Evolutionary conservation across 2,329 filamentous ascomycete species (phyloP).

Genomic region (Diaporthe aspalathi): DNA sequence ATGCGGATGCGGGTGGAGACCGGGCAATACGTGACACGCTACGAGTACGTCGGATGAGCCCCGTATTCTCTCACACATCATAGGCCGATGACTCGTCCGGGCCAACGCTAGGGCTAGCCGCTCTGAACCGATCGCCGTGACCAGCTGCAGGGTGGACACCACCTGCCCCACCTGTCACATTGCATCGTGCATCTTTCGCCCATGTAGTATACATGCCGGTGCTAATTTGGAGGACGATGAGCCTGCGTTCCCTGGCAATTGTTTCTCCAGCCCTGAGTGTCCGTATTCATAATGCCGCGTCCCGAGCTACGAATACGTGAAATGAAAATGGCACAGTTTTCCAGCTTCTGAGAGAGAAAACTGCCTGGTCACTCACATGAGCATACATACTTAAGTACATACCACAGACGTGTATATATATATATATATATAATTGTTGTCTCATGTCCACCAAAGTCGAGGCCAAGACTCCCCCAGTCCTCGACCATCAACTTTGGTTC

Average conservation of each 20-base stretch:
- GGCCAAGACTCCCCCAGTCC: background rate
- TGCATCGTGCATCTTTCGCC: background rate
- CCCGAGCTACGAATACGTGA: background rate
- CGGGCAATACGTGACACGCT: background rate
- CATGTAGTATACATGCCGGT: background rate
- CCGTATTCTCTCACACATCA: background rate
- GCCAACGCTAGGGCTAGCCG: background rate
- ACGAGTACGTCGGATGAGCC: background rate
- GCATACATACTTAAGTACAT: too few species aligned
- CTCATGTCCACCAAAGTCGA: background rate
- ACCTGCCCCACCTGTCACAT: background rate
- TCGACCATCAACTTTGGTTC: background rate
- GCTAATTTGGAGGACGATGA: background rate
- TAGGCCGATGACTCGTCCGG: background rate
- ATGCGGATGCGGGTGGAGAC: background rate
- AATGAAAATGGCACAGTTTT: background rate
- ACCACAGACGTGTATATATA: too few species aligned
- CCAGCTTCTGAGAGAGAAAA: background rate
- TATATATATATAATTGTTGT: background rate
- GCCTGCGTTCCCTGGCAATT: background rate
- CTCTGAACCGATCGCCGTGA: slow-evolving; percentile 3
- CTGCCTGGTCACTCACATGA: background rate
- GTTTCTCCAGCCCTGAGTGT: background rate
- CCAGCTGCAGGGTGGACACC: slow-evolving; percentile 2
- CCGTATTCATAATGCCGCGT: background rate